Percentiles rank a stretch among this genome's conserved stretches.
phyloP scores from a whole-genome alignment of 352 stramenopile species.

The Pythium apleroticum region DNA sequence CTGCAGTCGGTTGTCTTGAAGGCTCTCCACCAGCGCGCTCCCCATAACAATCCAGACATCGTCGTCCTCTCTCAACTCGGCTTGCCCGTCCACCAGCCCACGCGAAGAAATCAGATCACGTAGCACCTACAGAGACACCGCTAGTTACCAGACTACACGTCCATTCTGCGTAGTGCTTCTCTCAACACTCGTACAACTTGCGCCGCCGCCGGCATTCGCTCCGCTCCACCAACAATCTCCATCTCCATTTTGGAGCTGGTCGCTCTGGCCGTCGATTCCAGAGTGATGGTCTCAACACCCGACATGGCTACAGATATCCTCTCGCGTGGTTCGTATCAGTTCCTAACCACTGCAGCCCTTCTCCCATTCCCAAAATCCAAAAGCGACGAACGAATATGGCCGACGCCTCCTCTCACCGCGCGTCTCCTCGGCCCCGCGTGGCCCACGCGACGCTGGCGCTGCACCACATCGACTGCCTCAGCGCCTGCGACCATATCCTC shows the following conservation, averaged over 20 bases:
- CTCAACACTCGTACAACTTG: background rate
- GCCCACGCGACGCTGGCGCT: slow-evolving; percentile 11
- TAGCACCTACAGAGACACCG: background rate
- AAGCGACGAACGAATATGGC: background rate
- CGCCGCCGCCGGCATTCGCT: background rate
- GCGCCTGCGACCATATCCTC: slow-evolving; percentile 6
- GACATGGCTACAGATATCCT: slow-evolving; percentile 1
- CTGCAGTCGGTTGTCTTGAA: background rate
- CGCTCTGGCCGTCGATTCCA: background rate
- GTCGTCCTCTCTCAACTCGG: background rate
- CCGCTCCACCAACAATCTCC: slow-evolving; percentile 1
- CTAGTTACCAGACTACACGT: too few relatives aligned
- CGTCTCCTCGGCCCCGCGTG: background rate
- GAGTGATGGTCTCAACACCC: slow-evolving; percentile 5
- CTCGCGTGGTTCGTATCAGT: background rate
- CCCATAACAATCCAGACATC: background rate
- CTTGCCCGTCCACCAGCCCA: background rate
- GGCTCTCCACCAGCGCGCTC: background rate
- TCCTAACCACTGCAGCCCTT: background rate
- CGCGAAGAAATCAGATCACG: background rate
- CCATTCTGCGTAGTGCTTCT: background rate
- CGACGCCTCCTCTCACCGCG: background rate
- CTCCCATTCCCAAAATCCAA: background rate
- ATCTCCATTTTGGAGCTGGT: background rate
- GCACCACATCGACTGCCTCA: slow-evolving; percentile 7